phyloP scores from a whole-genome alignment of 2,329 filamentous ascomycete species.

The Alternaria sp. region DNA sequence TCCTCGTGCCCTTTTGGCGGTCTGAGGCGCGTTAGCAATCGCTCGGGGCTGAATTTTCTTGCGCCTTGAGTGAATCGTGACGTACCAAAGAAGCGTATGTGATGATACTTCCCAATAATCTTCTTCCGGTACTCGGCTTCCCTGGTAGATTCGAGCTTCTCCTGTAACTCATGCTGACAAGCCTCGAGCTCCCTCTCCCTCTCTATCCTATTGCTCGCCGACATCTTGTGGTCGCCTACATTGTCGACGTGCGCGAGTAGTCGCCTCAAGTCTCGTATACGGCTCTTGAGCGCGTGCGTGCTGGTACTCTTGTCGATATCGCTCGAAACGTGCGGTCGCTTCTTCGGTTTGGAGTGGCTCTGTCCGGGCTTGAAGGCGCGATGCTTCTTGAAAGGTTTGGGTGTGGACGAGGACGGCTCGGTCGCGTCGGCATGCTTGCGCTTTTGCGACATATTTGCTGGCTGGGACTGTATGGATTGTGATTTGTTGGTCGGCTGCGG shows the following conservation, averaged over 20 bases:
- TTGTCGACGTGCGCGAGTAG: conserved; percentile 66
- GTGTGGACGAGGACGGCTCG: conserved; percentile 21
- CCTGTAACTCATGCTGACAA: conserved; percentile 69
- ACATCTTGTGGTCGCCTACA: conserved; percentile 61
- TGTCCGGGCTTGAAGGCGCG: conserved; percentile 32
- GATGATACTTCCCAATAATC: conserved; percentile 83
- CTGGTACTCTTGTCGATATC: conserved; percentile 41
- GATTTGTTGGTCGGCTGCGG: conserved; percentile 5
- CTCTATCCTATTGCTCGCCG: conserved; percentile 72
- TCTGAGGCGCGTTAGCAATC: conserved; percentile 57
- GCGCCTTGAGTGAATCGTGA: neutral
- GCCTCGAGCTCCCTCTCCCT: conserved; percentile 76
- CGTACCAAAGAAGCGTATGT: conserved; percentile 84
- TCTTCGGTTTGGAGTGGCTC: conserved; percentile 24
- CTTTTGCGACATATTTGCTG: conserved; percentile 46
- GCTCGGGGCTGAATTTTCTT: conserved; percentile 1
- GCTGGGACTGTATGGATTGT: neutral
- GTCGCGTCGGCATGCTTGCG: conserved; percentile 42
- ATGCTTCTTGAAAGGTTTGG: conserved; percentile 35
- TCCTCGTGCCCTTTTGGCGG: conserved; percentile 74
- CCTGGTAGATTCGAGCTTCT: conserved; percentile 55
- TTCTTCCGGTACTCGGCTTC: conserved; percentile 69
- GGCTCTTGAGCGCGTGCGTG: conserved; percentile 73
- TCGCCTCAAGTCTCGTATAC: conserved; percentile 74
- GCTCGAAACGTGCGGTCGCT: conserved; percentile 32